Percentiles rank a stretch among this genome's conserved stretches.
These are phyloP conservation scores for Magnolia officinalis DNA, from an alignment of 164 flowering plant genomes.

Conservation along the genomic window DNA sequence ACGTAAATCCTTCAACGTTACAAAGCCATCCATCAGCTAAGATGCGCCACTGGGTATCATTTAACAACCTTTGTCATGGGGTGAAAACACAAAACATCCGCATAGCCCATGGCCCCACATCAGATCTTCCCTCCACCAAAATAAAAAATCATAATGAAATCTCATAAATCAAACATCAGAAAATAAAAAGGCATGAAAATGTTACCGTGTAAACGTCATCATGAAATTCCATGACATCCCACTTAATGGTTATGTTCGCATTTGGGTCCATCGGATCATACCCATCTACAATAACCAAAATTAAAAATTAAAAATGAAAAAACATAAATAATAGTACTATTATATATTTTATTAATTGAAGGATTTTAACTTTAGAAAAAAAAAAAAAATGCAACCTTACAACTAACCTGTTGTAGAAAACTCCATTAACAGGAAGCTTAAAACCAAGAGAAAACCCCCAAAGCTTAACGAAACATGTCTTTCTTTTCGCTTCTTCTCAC, in stretches of 20 bases:
- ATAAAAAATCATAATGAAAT: no score
- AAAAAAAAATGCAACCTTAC: not conserved
- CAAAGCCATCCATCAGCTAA: no score
- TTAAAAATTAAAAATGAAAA: not conserved
- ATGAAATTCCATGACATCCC: conserved; percentile 51
- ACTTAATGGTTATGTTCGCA: conserved; percentile 59
- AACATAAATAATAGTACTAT: not conserved
- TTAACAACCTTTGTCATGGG: no score
- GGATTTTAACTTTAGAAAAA: not conserved
- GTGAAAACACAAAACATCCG: no score
- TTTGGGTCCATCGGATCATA: conserved; percentile 67
- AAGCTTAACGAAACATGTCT: not conserved
- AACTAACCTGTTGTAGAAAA: not conserved
- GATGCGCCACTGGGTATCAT: no score
- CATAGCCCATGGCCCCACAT: no score
- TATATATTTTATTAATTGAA: not conserved
- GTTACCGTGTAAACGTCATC: conserved; percentile 41
- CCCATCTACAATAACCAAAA: conserved; percentile 42
- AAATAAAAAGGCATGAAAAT: not conserved
- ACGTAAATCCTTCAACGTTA: no score
- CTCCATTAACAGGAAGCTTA: not conserved
- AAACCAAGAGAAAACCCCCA: not conserved
- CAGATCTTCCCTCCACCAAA: no score
- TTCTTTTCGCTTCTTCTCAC: not conserved
- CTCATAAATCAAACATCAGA: not conserved